phyloP scores from a whole-genome alignment of 169 alveolate species.

The Amoebophrya sp. region DNA sequence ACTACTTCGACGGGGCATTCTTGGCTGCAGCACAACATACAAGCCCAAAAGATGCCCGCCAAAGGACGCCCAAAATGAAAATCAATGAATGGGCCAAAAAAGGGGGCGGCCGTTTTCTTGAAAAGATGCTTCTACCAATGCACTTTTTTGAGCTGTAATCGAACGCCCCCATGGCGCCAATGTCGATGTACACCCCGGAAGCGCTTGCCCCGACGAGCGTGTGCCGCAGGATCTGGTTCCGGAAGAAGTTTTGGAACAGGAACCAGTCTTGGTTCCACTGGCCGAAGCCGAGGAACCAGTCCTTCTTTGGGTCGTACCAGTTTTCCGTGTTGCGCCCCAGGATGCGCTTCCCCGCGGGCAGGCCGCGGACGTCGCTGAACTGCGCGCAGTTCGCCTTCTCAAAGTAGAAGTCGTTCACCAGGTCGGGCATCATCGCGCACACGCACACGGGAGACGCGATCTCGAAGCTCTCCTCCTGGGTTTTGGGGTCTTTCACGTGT shows the following conservation, averaged over 20 bases:
- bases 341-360: background rate
- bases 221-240: background rate
- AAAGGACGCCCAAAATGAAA: too few relatives aligned
- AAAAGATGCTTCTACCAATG: too few relatives aligned
- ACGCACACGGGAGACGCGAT: background rate
- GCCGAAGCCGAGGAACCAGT: background rate
- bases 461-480: background rate
- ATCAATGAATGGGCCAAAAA: too few relatives aligned
- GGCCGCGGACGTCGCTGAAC: background rate
- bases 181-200: background rate
- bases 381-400: background rate
- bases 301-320: background rate
- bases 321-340: background rate
- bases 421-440: background rate
- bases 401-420: background rate
- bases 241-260: background rate
- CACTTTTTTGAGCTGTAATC: too few relatives aligned
- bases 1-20: too few relatives aligned
- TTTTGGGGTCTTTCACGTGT: background rate
- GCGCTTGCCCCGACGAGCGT: too few relatives aligned
- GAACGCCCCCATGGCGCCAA: background rate
- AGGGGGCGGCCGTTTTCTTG: too few relatives aligned
- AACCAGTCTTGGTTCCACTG: conserved; percentile 7
- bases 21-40: too few relatives aligned
- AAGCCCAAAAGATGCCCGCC: too few relatives aligned